Percentiles rank a stretch among this genome's conserved stretches.
Evolutionary conservation across 495 filamentous ascomycete species (phyloP).

Genomic region (Neurospora sp.): DNA sequence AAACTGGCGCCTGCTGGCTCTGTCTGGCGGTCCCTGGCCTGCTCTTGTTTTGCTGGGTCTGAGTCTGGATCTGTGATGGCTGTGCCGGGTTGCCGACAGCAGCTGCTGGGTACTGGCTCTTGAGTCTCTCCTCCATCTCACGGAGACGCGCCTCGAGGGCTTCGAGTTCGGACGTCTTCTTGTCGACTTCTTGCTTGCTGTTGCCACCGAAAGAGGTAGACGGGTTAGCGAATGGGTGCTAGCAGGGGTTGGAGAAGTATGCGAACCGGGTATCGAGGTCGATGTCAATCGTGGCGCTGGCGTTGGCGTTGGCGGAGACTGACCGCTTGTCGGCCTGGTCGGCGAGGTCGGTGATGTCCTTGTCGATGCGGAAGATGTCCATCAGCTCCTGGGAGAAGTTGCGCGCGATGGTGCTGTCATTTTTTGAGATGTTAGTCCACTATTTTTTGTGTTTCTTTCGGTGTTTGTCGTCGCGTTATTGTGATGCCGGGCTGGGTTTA

Average conservation of each 20-base stretch:
- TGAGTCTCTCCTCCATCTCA: slow-evolving; percentile 75
- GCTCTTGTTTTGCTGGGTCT: slow-evolving; percentile 20
- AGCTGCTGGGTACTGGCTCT: slow-evolving; percentile 24
- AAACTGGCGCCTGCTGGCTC: slow-evolving; percentile 31
- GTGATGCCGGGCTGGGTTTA: not conserved
- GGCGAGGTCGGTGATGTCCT: slow-evolving; percentile 64
- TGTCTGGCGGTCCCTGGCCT: slow-evolving; percentile 34
- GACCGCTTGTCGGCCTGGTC: slow-evolving; percentile 80
- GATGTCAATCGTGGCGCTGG: not conserved
- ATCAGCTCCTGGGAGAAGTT: slow-evolving; percentile 80
- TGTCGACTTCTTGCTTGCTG: slow-evolving; percentile 62
- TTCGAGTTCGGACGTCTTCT: slow-evolving; percentile 71
- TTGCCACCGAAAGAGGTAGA: not conserved
- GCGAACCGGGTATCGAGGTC: not conserved
- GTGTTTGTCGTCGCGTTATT: not conserved
- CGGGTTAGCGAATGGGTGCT: slow-evolving; percentile 5
- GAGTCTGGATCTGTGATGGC: slow-evolving; percentile 1
- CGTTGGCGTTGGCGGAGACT: slow-evolving; percentile 21
- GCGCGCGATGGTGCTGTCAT: slow-evolving; percentile 67
- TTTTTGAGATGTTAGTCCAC: slow-evolving; percentile 6
- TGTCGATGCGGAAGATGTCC: slow-evolving; percentile 80
- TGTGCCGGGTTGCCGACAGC: slow-evolving; percentile 3
- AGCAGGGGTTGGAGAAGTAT: not conserved
- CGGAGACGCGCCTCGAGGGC: slow-evolving; percentile 72
- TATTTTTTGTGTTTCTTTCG: not conserved